A percentile compares a stretch with the other conserved stretches of the same genome.
Conservation (phyloP, 2,329 filamentous ascomycete species). For the Cladosporium sp. region DNA sequence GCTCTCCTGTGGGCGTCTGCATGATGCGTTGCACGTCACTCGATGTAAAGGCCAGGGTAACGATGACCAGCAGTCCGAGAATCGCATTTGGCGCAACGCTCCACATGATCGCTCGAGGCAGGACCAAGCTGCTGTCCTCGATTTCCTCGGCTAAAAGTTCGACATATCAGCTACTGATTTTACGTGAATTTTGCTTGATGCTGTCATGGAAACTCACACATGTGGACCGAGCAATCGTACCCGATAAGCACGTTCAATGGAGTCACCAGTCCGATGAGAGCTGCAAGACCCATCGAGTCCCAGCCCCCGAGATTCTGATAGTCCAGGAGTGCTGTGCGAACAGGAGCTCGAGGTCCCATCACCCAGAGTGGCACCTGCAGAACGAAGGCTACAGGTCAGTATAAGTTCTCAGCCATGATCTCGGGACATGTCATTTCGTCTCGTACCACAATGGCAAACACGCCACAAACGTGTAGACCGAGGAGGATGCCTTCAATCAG, state of each 20-base stretch:
- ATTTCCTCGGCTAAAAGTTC: slow-evolving; percentile 28
- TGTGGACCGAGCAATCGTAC: slow-evolving; percentile 30
- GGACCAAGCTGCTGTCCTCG: slow-evolving; percentile 23
- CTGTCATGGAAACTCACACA: slow-evolving; percentile 22
- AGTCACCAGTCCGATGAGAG: slow-evolving; percentile 44
- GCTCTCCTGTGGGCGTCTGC: slow-evolving; percentile 30
- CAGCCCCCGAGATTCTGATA: slow-evolving; percentile 30
- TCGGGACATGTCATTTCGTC: background rate
- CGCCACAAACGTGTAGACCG: slow-evolving; percentile 39
- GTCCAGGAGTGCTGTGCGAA: slow-evolving; percentile 21
- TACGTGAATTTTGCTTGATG: background rate
- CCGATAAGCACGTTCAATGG: slow-evolving; percentile 27
- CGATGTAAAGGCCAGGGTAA: slow-evolving; percentile 39
- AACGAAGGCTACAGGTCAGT: background rate
- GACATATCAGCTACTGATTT: background rate
- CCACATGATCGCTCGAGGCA: slow-evolving; percentile 27
- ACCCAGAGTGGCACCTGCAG: slow-evolving; percentile 27
- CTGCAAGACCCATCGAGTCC: slow-evolving; percentile 37
- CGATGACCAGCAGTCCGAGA: slow-evolving; percentile 27
- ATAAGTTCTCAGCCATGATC: background rate
- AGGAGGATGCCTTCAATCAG: slow-evolving; percentile 45
- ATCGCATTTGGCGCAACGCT: slow-evolving; percentile 24
- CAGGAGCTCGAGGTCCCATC: slow-evolving; percentile 25
- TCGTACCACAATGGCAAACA: slow-evolving; percentile 31
- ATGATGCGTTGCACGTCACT: slow-evolving; percentile 35